A percentile compares a stretch with the other conserved stretches of the same genome.
These are phyloP conservation scores for Penicillium odoratum DNA, from an alignment of 495 filamentous ascomycete species.

Conservation along the genomic window DNA sequence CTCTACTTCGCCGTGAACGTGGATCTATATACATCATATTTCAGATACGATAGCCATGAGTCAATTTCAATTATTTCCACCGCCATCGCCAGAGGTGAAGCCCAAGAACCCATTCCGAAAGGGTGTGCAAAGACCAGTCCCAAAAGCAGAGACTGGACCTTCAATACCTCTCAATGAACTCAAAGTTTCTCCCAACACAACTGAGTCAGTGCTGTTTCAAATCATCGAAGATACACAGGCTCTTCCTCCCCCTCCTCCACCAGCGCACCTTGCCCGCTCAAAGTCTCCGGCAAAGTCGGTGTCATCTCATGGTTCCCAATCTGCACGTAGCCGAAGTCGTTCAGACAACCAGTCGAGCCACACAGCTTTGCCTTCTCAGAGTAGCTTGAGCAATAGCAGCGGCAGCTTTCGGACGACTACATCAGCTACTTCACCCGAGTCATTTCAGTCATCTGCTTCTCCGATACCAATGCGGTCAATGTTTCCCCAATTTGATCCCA, in stretches of 20 bases:
- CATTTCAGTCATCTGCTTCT: slow-evolving; percentile 40
- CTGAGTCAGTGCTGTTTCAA: slow-evolving; percentile 39
- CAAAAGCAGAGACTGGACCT: slow-evolving; percentile 29
- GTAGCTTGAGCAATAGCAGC: slow-evolving; percentile 13
- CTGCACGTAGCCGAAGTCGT: slow-evolving; percentile 25
- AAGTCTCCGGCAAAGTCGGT: slow-evolving; percentile 20
- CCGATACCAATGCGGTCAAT: slow-evolving; percentile 63
- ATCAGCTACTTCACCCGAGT: slow-evolving; percentile 34
- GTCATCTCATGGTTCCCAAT: slow-evolving; percentile 19
- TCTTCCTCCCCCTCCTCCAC: slow-evolving; percentile 28
- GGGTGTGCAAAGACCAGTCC: slow-evolving; percentile 27
- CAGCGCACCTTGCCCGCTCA: slow-evolving; percentile 20
- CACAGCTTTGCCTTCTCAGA: slow-evolving; percentile 18
- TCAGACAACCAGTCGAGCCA: slow-evolving; percentile 18
- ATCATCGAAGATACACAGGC: slow-evolving; percentile 41
- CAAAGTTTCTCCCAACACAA: slow-evolving; percentile 29
- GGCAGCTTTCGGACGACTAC: slow-evolving; percentile 15
- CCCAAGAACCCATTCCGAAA: slow-evolving; percentile 42
- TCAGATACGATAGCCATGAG: slow-evolving; percentile 28
- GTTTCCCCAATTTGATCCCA: slow-evolving; percentile 79
- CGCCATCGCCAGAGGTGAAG: slow-evolving; percentile 43
- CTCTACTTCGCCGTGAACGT: slow-evolving; percentile 1
- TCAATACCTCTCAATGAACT: slow-evolving; percentile 41
- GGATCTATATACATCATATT: slow-evolving; percentile 2
- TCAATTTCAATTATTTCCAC: slow-evolving; percentile 57